Percentiles rank a stretch among this genome's conserved stretches.
Evolutionary conservation across 108 stramenopile species (phyloP).

Genomic region (Nannochloropsis oceanica): DNA sequence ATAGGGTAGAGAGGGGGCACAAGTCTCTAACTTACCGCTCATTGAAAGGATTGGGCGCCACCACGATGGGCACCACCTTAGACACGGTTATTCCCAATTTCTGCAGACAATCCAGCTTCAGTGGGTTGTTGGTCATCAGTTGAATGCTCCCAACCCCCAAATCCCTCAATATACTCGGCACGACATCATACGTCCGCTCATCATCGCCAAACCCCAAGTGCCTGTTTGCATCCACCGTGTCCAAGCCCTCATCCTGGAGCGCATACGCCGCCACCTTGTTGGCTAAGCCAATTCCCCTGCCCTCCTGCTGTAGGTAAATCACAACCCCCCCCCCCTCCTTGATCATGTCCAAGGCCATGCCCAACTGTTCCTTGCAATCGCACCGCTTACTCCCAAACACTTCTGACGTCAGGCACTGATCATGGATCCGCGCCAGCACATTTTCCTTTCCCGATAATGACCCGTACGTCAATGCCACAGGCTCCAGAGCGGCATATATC

Average conservation of each 20-base stretch:
- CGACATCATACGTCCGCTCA: conserved; percentile 44
- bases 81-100: conserved; percentile 25
- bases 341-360: conserved; percentile 61
- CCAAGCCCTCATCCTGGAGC: conserved; percentile 70
- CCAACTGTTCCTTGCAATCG: conserved; percentile 90
- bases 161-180: conserved; percentile 63
- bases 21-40: neutral
- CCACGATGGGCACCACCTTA: neutral
- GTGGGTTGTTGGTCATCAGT: conserved; percentile 95
- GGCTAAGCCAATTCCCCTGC: conserved; percentile 92
- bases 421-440: conserved; percentile 28
- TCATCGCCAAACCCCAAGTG: conserved; percentile 93
- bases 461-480: conserved; percentile 24
- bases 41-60: neutral
- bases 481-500: conserved; percentile 6
- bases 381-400: conserved; percentile 86
- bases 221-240: conserved; percentile 96
- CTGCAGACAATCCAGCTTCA: conserved; percentile 30
- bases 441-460: neutral
- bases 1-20: neutral
- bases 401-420: conserved; percentile 91
- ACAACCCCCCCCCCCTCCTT: conserved; percentile 32
- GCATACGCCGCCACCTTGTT: conserved; percentile 95
- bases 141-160: conserved; percentile 51
- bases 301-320: conserved; percentile 52